A percentile compares a stretch with the other conserved stretches of the same genome.
Conservation (phyloP, 495 filamentous ascomycete species). For the Bombardia bombarda region DNA sequence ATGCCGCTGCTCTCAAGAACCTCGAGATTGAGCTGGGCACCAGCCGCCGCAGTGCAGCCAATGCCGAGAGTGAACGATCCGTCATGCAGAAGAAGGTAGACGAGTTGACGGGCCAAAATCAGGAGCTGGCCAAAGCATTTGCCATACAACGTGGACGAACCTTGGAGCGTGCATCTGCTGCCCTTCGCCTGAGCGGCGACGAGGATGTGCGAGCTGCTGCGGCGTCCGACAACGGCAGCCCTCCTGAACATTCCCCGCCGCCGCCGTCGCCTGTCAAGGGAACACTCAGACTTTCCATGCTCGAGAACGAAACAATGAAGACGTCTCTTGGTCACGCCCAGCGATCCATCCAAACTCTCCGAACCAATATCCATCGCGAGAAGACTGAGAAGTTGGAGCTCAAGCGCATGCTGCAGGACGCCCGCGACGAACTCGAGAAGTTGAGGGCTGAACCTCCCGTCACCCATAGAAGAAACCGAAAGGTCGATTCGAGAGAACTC, state of each 20-base stretch:
- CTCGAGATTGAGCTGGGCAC: conserved; percentile 80
- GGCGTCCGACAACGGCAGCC: conserved; percentile 57
- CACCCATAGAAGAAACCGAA: conserved; percentile 55
- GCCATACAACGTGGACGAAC: conserved; percentile 61
- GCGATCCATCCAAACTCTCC: conserved; percentile 88
- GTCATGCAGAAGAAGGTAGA: conserved; percentile 73
- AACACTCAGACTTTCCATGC: conserved; percentile 77
- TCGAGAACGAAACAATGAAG: conserved; percentile 91
- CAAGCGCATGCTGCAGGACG: conserved; percentile 91
- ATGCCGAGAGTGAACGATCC: conserved; percentile 65
- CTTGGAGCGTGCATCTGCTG: conserved; percentile 51
- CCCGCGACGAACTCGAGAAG: conserved; percentile 84
- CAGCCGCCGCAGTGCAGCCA: conserved; percentile 64
- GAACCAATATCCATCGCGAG: conserved; percentile 89
- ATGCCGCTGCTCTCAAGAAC: conserved; percentile 63
- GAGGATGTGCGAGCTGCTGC: too few relatives aligned
- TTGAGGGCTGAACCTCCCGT: conserved; percentile 51
- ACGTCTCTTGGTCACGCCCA: conserved; percentile 92
- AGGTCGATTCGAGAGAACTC: conserved; percentile 41
- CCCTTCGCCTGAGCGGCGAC: conserved; percentile 48
- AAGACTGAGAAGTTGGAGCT: conserved; percentile 97
- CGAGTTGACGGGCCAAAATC: conserved; percentile 78
- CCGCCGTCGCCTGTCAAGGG: conserved; percentile 85
- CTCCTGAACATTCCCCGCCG: conserved; percentile 82
- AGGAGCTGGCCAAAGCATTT: conserved; percentile 73